Base-by-base conservation (phyloP, 495 filamentous ascomycete genomes). In the Astrocystis sublimbata region DNA sequence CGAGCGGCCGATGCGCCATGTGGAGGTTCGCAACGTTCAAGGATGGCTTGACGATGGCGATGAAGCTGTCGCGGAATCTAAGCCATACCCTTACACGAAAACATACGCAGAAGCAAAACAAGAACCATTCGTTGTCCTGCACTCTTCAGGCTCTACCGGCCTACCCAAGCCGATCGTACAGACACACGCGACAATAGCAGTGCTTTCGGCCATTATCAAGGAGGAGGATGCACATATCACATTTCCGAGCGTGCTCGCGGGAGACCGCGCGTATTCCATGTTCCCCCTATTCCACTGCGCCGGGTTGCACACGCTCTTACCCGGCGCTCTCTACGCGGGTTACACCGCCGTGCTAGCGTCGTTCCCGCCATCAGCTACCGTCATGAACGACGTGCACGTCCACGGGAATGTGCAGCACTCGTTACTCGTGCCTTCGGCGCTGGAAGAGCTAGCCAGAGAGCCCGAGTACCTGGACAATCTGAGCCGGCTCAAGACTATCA, bases 71-170 rank as follows among this genome's bases (percentile, higher is more conserved):
- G 43, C 36, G 2, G 6, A 17, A 21, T 1, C 13, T 6, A 69
- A 47, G 62, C 64, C 15, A 38, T 62, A 40, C 69, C 72, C 74
- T 3, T 81, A 78, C 65, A 62, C 68, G 30, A 73, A 72, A 62
- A 75, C 67, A 0, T 79, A 73, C 36, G 71, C 75, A 19, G 65
- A 76, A 33, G 74, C 69, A 1, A 65, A 69, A 51, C 71, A 78
- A 60, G 74, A 83, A 10, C 76, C 74, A 0, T 65, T 76, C 4
- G 42, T 81, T 5, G 66, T 84, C 21, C 64, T 86, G 19, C 85
- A 88, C 62, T 85, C 84, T 15, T 84, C 81, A 10, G 85, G 85
- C 9, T 81, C 80, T 30, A 85, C 85, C 5, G 85, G 78, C 0
- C 54, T 76, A 8, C 78, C 83, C 0, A 86, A 85, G 64, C 79